Conservation (phyloP, 805 yeast species). For the Metschnikowia lochheadii region DNA sequence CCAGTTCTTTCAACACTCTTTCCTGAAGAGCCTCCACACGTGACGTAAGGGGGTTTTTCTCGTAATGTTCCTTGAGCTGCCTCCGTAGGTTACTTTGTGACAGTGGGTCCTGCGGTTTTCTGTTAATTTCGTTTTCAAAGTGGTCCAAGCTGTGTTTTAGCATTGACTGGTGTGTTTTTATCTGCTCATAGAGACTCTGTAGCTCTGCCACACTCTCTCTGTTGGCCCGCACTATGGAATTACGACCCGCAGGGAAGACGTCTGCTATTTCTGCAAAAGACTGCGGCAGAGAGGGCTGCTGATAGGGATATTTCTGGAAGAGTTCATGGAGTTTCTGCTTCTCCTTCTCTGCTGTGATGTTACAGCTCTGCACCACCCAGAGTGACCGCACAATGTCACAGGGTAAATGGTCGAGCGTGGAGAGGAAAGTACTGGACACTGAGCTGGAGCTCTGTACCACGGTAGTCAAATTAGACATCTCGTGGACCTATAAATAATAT, state of each 20-base stretch:
- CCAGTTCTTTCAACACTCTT: slow-evolving; percentile 13
- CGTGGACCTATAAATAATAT: neutral
- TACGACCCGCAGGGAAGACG: slow-evolving; percentile 4
- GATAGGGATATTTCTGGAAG: slow-evolving; percentile 8
- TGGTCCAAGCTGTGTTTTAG: slow-evolving; percentile 26
- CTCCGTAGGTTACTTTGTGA: slow-evolving; percentile 21
- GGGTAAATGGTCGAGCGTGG: slow-evolving; percentile 43
- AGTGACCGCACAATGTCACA: slow-evolving; percentile 40
- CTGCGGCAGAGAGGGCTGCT: neutral
- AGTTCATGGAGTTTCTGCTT: slow-evolving; percentile 19
- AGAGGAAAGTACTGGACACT: slow-evolving; percentile 34
- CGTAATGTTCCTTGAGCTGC: slow-evolving; percentile 33
- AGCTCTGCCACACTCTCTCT: slow-evolving; percentile 16
- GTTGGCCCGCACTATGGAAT: slow-evolving; percentile 5
- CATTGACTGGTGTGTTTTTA: slow-evolving; percentile 26
- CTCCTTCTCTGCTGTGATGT: slow-evolving; percentile 24
- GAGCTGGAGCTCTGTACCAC: slow-evolving; percentile 25
- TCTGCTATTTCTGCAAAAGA: neutral
- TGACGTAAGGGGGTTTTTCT: slow-evolving; percentile 31
- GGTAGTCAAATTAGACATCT: slow-evolving; percentile 6
- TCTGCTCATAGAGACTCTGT: slow-evolving; percentile 24
- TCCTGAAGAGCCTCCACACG: slow-evolving; percentile 37
- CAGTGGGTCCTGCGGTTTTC: slow-evolving; percentile 6
- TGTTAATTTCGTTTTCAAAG: slow-evolving; percentile 15
- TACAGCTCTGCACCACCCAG: slow-evolving; percentile 40